Conservation (phyloP, 2,329 filamentous ascomycete species). For the Hymenoscyphus occultus region DNA sequence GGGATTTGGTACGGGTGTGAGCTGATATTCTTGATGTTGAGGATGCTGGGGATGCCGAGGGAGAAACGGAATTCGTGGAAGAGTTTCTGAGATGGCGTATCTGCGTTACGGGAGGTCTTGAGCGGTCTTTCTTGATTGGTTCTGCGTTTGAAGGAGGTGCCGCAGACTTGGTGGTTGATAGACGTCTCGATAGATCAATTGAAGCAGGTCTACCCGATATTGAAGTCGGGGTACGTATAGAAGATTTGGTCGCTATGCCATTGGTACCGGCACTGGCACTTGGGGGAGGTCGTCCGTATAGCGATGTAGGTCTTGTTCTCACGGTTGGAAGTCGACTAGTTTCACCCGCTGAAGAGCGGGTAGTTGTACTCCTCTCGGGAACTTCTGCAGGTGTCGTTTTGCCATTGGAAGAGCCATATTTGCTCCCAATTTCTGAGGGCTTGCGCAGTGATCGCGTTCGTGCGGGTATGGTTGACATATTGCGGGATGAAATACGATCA, state of each 20-base stretch:
- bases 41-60: slow-evolving; percentile 12
- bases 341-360: slow-evolving; percentile 11
- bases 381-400: slow-evolving; percentile 4
- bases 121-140: slow-evolving; percentile 32
- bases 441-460: slow-evolving; percentile 32
- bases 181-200: slow-evolving; percentile 26
- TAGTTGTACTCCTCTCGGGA: slow-evolving; percentile 13
- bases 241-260: slow-evolving; percentile 25
- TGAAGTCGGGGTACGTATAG: slow-evolving; percentile 29
- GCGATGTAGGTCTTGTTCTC: slow-evolving; percentile 24
- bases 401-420: slow-evolving; percentile 8
- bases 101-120: slow-evolving; percentile 28
- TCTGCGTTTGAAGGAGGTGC: slow-evolving; percentile 18
- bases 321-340: slow-evolving; percentile 34
- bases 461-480: slow-evolving; percentile 28
- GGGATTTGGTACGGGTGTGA: slow-evolving; percentile 32
- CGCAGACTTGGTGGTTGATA: slow-evolving; percentile 21
- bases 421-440: slow-evolving; percentile 22
- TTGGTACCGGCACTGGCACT: slow-evolving; percentile 18
- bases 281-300: slow-evolving; percentile 25
- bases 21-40: slow-evolving; percentile 9
- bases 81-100: slow-evolving; percentile 31
- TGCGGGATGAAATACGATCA: slow-evolving; percentile 3
- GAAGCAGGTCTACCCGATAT: slow-evolving; percentile 23
- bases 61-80: slow-evolving; percentile 24